Conservation (phyloP, 371 early-diverging fungal genomes). For the Amoeboradix gromovi region DNA sequence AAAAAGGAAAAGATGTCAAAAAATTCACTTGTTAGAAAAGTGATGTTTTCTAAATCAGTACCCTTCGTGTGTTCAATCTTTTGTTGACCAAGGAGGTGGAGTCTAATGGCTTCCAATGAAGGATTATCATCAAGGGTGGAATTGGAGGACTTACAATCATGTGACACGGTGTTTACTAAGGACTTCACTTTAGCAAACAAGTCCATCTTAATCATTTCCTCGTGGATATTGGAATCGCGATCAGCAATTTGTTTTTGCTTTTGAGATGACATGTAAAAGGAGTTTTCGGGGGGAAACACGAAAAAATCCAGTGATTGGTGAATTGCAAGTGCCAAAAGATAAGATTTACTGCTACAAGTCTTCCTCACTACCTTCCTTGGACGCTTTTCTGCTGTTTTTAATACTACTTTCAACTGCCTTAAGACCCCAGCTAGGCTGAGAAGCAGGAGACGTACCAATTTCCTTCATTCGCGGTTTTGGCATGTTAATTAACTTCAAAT, state of each 20-base stretch:
- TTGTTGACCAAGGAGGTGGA: neutral
- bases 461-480: neutral
- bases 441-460: neutral
- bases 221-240: neutral
- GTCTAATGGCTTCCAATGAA: neutral
- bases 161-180: neutral
- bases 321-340: too few relatives aligned
- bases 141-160: neutral
- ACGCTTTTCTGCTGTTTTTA: too few relatives aligned
- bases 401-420: too few relatives aligned
- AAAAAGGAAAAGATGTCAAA: neutral
- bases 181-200: neutral
- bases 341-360: too few relatives aligned
- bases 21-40: neutral
- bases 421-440: too few relatives aligned
- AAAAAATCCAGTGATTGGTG: too few relatives aligned
- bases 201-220: neutral
- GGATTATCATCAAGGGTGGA: neutral
- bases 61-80: neutral
- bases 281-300: too few relatives aligned
- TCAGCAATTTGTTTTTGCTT: neutral
- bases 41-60: neutral
- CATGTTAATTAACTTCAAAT: constrained; percentile 1
- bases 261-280: too few relatives aligned
- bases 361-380: too few relatives aligned